These are phyloP conservation scores for Pseudogymnoascus verrucosus DNA, from an alignment of 2,329 filamentous ascomycete genomes.

Conservation along the genomic window DNA sequence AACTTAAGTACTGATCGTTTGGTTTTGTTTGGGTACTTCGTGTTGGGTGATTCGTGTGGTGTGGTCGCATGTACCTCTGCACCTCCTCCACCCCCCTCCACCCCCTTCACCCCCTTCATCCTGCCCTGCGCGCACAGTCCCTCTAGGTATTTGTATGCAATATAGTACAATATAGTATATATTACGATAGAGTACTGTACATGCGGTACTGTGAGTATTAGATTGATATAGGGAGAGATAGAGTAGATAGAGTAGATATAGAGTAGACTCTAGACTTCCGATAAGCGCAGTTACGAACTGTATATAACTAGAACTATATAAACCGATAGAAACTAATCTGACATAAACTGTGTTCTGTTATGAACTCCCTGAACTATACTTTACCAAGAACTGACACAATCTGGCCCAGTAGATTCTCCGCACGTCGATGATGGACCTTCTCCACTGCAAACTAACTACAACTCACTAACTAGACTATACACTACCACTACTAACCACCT, in stretches of 20 bases:
- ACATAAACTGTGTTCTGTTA: background rate
- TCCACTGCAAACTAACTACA: background rate
- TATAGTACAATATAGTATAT: background rate
- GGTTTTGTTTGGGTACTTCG: too few relatives aligned
- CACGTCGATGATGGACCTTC: background rate
- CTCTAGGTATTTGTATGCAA: background rate
- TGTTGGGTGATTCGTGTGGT: too few relatives aligned
- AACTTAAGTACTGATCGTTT: too few relatives aligned
- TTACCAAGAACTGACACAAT: background rate
- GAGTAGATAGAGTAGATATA: background rate
- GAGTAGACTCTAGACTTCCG: background rate
- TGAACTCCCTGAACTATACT: background rate
- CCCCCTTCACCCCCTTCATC: background rate
- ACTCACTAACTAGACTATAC: background rate
- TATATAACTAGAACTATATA: background rate
- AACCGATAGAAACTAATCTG: background rate
- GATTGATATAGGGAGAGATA: background rate
- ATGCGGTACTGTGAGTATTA: background rate
- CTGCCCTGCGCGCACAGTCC: background rate
- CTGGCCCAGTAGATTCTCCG: background rate
- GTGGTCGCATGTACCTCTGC: too few relatives aligned
- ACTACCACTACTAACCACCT: background rate
- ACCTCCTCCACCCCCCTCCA: too few relatives aligned
- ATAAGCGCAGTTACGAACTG: background rate
- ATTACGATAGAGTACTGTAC: background rate